Evolutionary conservation across 2,329 filamentous ascomycete genomes (phyloP).

Genomic region (Sphaerulina populicola): DNA sequence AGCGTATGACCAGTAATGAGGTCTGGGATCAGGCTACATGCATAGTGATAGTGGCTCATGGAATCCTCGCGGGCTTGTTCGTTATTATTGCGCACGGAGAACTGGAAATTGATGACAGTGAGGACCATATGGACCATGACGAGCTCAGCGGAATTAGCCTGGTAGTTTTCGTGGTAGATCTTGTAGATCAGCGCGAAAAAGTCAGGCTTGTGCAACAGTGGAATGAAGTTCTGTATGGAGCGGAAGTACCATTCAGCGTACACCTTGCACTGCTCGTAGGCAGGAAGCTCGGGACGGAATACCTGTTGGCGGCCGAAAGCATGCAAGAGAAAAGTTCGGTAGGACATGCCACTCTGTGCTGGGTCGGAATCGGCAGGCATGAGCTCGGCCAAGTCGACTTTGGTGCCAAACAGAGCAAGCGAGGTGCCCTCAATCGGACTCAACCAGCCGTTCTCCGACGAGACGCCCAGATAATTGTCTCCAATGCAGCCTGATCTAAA

Average conservation of each 20-base stretch:
- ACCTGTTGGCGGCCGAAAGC: conserved; percentile 51
- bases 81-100: conserved; percentile 58
- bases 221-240: conserved; percentile 62
- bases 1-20: conserved; percentile 55
- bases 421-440: conserved; percentile 68
- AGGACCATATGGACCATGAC: conserved; percentile 73
- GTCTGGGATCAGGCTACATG: conserved; percentile 59
- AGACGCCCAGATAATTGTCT: conserved; percentile 60
- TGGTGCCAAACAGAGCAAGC: conserved; percentile 69
- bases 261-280: conserved; percentile 55
- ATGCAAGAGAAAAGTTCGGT: conserved; percentile 60
- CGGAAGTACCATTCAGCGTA: conserved; percentile 70
- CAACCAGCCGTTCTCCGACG: conserved; percentile 54
- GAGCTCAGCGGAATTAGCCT: conserved; percentile 55
- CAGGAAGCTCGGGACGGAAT: conserved; percentile 52
- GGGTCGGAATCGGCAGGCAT: conserved; percentile 59
- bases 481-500: conserved; percentile 43
- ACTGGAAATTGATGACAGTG: conserved; percentile 69
- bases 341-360: conserved; percentile 54
- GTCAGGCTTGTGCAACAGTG: conserved; percentile 67
- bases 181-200: conserved; percentile 60
- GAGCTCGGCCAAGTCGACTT: conserved; percentile 69
- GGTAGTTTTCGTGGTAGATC: conserved; percentile 63
- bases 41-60: conserved; percentile 71
- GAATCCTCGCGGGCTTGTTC: conserved; percentile 54